These are phyloP conservation scores for Ichthyophthirius multifiliis DNA, from an alignment of 169 alveolate species.

Conservation along the genomic window DNA sequence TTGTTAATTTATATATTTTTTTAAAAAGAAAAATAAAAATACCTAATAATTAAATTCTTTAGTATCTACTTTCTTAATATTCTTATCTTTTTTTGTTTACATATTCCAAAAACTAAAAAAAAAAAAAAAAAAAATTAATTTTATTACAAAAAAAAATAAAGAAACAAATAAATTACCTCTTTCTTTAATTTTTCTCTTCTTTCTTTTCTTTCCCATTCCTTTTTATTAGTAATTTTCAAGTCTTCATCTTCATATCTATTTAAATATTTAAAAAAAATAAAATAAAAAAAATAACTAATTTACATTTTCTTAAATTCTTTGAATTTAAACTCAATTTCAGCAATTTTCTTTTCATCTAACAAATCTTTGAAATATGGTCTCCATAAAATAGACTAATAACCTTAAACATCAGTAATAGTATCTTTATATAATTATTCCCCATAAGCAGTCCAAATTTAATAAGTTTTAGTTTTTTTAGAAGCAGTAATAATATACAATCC, in stretches of 20 bases:
- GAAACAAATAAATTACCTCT: background rate
- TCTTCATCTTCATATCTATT: constrained; percentile 15
- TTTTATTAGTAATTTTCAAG: background rate
- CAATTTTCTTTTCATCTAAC: background rate
- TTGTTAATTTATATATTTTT: no score
- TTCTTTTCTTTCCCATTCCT: constrained; percentile 6
- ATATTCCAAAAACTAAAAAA: constrained; percentile 4
- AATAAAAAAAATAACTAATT: background rate
- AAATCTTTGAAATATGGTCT: background rate
- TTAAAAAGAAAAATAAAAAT: background rate
- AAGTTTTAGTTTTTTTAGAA: background rate
- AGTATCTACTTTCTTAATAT: background rate
- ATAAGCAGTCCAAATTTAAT: background rate
- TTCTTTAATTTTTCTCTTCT: constrained; percentile 2
- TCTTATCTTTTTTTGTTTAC: background rate
- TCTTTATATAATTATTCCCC: constrained; percentile 4
- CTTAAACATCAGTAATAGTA: background rate
- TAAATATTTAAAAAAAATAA: no score
- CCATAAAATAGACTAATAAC: background rate
- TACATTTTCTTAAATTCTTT: background rate
- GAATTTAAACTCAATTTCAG: background rate
- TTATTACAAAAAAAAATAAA: background rate
- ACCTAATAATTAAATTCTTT: constrained; percentile 10
- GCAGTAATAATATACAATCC: constrained; percentile 3
- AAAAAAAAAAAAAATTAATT: background rate